Conservation (phyloP, 2,329 filamentous ascomycete species). For the Pestalotiopsis sp. region DNA sequence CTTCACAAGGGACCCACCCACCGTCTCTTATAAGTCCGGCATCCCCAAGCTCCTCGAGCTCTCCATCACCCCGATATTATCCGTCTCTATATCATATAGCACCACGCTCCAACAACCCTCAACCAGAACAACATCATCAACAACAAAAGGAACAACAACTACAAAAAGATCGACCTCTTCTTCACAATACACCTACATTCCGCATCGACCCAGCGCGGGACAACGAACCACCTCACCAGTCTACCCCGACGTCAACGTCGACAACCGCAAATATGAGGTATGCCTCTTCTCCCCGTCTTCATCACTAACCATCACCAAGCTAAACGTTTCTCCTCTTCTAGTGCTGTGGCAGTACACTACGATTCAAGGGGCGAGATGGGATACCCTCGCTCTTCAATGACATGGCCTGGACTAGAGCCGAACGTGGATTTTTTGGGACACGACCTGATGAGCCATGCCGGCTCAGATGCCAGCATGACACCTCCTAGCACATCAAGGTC, state of each 20-base stretch:
- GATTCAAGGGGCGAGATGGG: slow-evolving; percentile 56
- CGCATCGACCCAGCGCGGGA: slow-evolving; percentile 36
- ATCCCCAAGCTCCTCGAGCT: slow-evolving; percentile 23
- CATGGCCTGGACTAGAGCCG: slow-evolving; percentile 51
- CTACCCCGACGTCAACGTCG: slow-evolving; percentile 20
- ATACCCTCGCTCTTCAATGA: slow-evolving; percentile 47
- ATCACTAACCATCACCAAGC: slow-evolving; percentile 13
- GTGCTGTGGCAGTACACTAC: slow-evolving; percentile 52
- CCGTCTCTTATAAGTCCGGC: slow-evolving; percentile 30
- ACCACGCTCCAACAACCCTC: slow-evolving; percentile 3
- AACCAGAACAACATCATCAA: slow-evolving; percentile 23
- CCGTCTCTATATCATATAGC: slow-evolving; percentile 28
- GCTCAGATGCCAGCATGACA: slow-evolving; percentile 54
- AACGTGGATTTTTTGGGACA: slow-evolving; percentile 42
- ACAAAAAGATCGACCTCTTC: slow-evolving; percentile 21
- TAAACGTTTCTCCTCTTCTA: slow-evolving; percentile 38
- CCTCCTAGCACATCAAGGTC: slow-evolving; percentile 54
- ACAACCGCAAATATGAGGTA: slow-evolving; percentile 40
- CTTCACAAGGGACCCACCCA: slow-evolving; percentile 25
- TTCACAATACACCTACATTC: slow-evolving; percentile 27
- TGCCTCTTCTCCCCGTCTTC: slow-evolving; percentile 15
- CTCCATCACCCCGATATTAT: slow-evolving; percentile 25
- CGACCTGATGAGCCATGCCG: slow-evolving; percentile 45
- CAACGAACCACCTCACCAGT: slow-evolving; percentile 25
- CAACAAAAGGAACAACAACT: slow-evolving; percentile 22